These are phyloP conservation scores for Boletus subcaerulescens DNA, from an alignment of 768 basidiomycete genomes.

Conservation along the genomic window DNA sequence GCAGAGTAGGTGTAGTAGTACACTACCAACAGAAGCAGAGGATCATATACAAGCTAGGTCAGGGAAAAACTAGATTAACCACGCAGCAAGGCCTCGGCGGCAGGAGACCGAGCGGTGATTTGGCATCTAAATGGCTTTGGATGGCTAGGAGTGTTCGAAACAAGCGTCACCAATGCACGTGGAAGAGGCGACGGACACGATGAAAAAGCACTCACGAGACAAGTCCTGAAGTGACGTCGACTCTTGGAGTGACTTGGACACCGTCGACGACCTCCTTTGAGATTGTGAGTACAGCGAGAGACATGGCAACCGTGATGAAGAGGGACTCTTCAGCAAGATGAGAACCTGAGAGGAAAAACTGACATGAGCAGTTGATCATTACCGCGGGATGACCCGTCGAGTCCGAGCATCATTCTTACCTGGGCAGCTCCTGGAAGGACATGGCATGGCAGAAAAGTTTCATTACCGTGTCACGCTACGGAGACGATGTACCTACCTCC, in stretches of 20 bases:
- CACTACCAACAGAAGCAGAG: too few species aligned
- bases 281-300: constrained; percentile 50
- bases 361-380: not conserved
- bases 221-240: constrained; percentile 40
- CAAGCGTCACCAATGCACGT: not conserved
- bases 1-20: too few species aligned
- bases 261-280: constrained; percentile 40
- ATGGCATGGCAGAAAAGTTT: too few species aligned
- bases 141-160: constrained; percentile 28
- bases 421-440: constrained; percentile 15
- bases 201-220: constrained; percentile 38
- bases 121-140: constrained; percentile 54
- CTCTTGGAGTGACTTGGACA: constrained; percentile 41
- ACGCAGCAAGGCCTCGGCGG: constrained; percentile 24
- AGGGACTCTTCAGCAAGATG: constrained; percentile 29
- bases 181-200: not conserved
- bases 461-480: too few species aligned
- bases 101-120: constrained; percentile 52
- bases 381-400: not conserved
- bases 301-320: constrained; percentile 30
- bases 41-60: too few species aligned
- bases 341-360: constrained; percentile 13
- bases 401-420: constrained; percentile 1
- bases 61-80: not conserved
- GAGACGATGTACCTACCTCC: constrained; percentile 16